These are phyloP conservation scores for Glaciozyma antarctica DNA, from an alignment of 768 basidiomycete species.

Conservation along the genomic window DNA sequence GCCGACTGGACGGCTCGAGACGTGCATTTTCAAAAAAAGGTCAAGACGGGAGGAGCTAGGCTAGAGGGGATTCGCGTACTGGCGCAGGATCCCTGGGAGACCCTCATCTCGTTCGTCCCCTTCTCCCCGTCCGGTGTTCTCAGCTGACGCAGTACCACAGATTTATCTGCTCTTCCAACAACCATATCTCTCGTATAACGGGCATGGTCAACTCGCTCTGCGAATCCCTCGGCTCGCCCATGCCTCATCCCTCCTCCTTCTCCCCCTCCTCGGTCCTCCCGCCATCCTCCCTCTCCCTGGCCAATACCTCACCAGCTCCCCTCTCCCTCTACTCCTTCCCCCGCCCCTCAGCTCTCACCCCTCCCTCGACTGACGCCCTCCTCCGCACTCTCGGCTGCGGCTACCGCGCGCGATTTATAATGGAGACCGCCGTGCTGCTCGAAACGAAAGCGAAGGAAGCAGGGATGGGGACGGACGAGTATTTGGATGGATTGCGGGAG, in stretches of 20 bases:
- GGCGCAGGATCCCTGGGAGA: slow-evolving; percentile 93
- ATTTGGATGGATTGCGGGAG: slow-evolving; percentile 16
- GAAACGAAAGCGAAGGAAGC: slow-evolving; percentile 41
- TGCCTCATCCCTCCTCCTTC: slow-evolving; percentile 42
- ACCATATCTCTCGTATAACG: slow-evolving; percentile 88
- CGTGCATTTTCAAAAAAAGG: slow-evolving; percentile 52
- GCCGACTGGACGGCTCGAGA: slow-evolving; percentile 65
- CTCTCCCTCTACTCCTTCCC: slow-evolving; percentile 69
- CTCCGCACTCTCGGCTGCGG: slow-evolving; percentile 86
- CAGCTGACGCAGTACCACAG: slow-evolving; percentile 36
- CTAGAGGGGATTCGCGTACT: slow-evolving; percentile 75
- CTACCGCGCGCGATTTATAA: slow-evolving; percentile 85
- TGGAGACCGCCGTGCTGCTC: slow-evolving; percentile 69
- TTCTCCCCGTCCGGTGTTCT: background rate
- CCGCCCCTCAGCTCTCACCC: slow-evolving; percentile 56
- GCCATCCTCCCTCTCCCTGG: slow-evolving; percentile 50
- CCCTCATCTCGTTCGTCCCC: slow-evolving; percentile 70
- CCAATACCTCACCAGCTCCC: background rate
- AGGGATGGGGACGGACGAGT: slow-evolving; percentile 15
- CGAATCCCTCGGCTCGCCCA: slow-evolving; percentile 59
- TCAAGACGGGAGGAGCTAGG: slow-evolving; percentile 46
- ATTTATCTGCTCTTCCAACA: slow-evolving; percentile 96
- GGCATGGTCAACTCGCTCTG: slow-evolving; percentile 83
- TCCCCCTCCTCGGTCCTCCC: slow-evolving; percentile 58
- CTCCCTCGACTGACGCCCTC: slow-evolving; percentile 50